These are phyloP conservation scores for Phytophthora hybrid DNA, from an alignment of 352 stramenopile species.

Conservation along the genomic window DNA sequence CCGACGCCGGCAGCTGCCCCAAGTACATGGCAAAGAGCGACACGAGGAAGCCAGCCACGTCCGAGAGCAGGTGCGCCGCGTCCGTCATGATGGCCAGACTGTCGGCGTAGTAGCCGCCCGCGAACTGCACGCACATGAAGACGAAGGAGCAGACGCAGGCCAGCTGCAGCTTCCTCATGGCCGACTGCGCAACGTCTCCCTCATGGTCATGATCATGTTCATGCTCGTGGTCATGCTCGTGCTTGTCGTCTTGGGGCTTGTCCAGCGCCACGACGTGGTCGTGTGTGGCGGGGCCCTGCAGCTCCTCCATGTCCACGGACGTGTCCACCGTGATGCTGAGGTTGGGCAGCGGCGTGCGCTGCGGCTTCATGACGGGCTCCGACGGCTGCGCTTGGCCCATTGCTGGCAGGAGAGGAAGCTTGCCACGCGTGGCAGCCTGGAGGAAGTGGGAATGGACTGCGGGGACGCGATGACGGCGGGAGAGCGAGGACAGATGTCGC, in stretches of 20 bases:
- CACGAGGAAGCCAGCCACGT: slow-evolving; percentile 83
- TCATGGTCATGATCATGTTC: not conserved
- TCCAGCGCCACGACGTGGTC: slow-evolving; percentile 35
- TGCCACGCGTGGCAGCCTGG: not conserved
- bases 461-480: slow-evolving; percentile 12
- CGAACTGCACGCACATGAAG: slow-evolving; percentile 97
- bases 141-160: slow-evolving; percentile 85
- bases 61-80: slow-evolving; percentile 81
- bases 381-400: not conserved
- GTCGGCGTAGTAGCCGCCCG: slow-evolving; percentile 93
- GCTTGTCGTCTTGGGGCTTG: slow-evolving; percentile 22
- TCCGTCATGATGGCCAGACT: slow-evolving; percentile 97
- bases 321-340: slow-evolving; percentile 45
- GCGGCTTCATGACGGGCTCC: slow-evolving; percentile 12
- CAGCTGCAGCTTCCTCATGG: slow-evolving; percentile 75
- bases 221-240: slow-evolving; percentile 45
- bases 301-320: slow-evolving; percentile 43
- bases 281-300: slow-evolving; percentile 52
- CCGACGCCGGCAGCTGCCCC: slow-evolving; percentile 57
- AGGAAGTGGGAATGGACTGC: slow-evolving; percentile 24
- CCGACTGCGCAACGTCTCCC: slow-evolving; percentile 28
- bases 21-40: slow-evolving; percentile 88
- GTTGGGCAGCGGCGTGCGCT: slow-evolving; percentile 32
- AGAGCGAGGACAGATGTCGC: slow-evolving; percentile 18
- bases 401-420: not conserved